These are phyloP conservation scores for Solanum tacnaense DNA, from an alignment of 257 asterid genomes.

Conservation along the genomic window DNA sequence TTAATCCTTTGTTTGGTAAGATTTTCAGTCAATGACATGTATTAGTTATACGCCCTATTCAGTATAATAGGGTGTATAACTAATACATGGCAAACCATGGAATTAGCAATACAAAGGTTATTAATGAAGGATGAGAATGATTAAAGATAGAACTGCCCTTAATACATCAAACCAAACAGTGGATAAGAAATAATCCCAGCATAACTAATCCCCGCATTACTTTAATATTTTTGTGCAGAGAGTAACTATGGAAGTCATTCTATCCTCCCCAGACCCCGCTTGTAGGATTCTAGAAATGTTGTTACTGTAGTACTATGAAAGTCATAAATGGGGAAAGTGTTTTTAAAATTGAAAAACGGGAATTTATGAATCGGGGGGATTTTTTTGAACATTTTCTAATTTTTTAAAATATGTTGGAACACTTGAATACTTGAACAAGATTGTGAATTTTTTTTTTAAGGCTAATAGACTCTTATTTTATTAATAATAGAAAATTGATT, in stretches of 20 bases:
- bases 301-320: not conserved
- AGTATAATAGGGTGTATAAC: not conserved
- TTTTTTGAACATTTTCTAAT: not conserved
- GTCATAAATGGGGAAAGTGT: not conserved
- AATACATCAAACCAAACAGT: not conserved
- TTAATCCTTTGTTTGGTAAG: not conserved
- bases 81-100: not conserved
- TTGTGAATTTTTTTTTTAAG: not conserved
- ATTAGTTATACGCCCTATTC: not conserved
- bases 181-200: not conserved
- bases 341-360: too few relatives aligned
- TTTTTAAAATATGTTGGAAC: not conserved
- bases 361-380: not conserved
- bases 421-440: not conserved
- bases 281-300: not conserved
- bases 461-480: not conserved
- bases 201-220: not conserved
- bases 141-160: not conserved
- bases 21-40: not conserved
- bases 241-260: not conserved
- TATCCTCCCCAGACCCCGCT: not conserved
- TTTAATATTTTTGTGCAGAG: not conserved
- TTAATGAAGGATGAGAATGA: not conserved
- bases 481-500: not conserved
- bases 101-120: too few relatives aligned